Percentiles rank a stretch among this genome's conserved stretches.
phyloP scores from a whole-genome alignment of 1,284 basidiomycete species.

The Fomitiporia mediterranea region DNA sequence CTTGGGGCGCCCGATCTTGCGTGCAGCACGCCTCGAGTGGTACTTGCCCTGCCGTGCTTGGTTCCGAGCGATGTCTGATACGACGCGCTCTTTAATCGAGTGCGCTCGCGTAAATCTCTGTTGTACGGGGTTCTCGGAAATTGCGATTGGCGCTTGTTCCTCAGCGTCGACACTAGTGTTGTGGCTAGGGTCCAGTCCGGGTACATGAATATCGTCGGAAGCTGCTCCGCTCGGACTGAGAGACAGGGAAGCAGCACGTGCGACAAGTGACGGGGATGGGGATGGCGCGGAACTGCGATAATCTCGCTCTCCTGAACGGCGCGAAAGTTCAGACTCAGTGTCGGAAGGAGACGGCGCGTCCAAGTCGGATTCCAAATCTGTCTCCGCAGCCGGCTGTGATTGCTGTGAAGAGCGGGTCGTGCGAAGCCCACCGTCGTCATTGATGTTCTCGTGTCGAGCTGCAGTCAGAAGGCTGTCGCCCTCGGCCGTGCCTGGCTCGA shows the following conservation, averaged over 20 bases:
- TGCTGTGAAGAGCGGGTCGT: background rate
- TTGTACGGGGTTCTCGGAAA: background rate
- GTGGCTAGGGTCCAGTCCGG: background rate
- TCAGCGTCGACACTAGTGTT: background rate
- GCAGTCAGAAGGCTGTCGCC: background rate
- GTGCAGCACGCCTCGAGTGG: constrained; percentile 63
- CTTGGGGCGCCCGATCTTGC: constrained; percentile 64
- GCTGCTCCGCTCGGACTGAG: constrained; percentile 13
- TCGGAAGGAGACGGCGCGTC: no score
- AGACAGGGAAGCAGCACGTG: constrained; percentile 31
- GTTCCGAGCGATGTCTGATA: constrained; percentile 56
- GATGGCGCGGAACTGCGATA: constrained; percentile 41
- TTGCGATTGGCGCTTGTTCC: background rate
- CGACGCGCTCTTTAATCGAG: constrained; percentile 48
- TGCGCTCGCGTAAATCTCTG: no score
- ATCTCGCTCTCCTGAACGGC: no score
- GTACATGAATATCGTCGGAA: no score
- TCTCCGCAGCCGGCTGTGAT: background rate
- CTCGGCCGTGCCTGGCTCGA: background rate
- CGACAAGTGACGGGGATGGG: constrained; percentile 34
- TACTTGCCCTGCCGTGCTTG: constrained; percentile 66
- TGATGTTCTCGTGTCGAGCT: background rate
- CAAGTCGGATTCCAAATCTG: no score
- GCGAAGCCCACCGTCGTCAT: background rate
- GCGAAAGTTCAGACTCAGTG: constrained; percentile 29